Evolutionary conservation across 164 flowering plant species (phyloP).

Genomic region (Kalanchoe fedtschenkoi): DNA sequence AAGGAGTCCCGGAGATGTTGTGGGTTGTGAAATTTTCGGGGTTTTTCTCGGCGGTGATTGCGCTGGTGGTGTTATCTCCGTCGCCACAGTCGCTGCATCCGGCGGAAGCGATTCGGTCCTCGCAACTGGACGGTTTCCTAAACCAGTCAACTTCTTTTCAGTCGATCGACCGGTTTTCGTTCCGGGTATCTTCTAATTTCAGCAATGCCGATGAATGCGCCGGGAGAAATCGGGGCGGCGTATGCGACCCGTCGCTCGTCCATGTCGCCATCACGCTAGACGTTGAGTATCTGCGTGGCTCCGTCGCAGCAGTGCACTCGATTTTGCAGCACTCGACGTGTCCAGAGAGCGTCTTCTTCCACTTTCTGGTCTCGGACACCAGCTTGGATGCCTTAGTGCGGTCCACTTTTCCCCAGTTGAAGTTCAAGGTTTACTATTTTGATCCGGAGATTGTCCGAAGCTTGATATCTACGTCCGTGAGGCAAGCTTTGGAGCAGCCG

Average conservation of each 20-base stretch:
- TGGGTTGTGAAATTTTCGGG: constrained; percentile 44
- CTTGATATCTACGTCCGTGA: constrained; percentile 62
- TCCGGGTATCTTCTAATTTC: constrained; percentile 34
- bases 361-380: constrained; percentile 57
- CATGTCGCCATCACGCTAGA: constrained; percentile 90
- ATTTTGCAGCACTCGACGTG: constrained; percentile 58
- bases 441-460: constrained; percentile 47
- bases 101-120: constrained; percentile 55
- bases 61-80: constrained; percentile 40
- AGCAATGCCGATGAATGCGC: constrained; percentile 56
- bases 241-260: constrained; percentile 66
- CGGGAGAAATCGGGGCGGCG: constrained; percentile 7
- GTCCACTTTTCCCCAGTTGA: constrained; percentile 62
- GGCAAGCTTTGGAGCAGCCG: constrained; percentile 86
- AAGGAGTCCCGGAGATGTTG: constrained; percentile 24
- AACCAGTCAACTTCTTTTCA: background rate
- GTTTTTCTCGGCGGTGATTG: constrained; percentile 38
- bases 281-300: constrained; percentile 71
- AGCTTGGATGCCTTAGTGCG: constrained; percentile 43
- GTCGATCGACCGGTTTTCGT: constrained; percentile 25
- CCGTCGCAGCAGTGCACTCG: constrained; percentile 91
- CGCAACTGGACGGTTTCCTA: constrained; percentile 21
- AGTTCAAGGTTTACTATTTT: constrained; percentile 63
- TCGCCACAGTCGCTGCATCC: constrained; percentile 57
- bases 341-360: constrained; percentile 74